Conservation (phyloP, 495 filamentous ascomycete species). For the Talaromyces stipitatus region DNA sequence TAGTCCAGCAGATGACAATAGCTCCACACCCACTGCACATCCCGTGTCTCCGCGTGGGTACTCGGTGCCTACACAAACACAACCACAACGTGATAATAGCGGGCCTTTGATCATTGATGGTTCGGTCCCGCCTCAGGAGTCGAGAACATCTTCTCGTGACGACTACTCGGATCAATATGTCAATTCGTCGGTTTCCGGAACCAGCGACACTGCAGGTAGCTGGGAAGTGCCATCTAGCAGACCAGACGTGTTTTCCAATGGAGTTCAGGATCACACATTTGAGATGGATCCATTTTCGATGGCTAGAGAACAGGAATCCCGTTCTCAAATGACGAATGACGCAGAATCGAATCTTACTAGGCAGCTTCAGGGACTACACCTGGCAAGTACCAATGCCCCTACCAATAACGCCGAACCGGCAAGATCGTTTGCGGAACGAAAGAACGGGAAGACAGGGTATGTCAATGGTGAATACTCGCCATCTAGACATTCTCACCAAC, state of each 20-base stretch:
- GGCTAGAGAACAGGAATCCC: background rate
- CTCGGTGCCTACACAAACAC: conserved; percentile 14
- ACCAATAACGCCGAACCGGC: conserved; percentile 24
- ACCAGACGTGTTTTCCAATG: conserved; percentile 35
- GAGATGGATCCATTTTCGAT: conserved; percentile 23
- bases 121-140: conserved; percentile 32
- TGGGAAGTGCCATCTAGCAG: conserved; percentile 34
- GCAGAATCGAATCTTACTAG: conserved; percentile 27
- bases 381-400: conserved; percentile 28
- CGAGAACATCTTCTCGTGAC: conserved; percentile 16
- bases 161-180: conserved; percentile 27
- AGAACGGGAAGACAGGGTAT: conserved; percentile 19
- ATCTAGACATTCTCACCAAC: conserved; percentile 22
- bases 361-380: conserved; percentile 30
- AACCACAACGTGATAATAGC: conserved; percentile 21
- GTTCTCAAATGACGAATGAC: conserved; percentile 12
- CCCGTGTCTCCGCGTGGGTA: conserved; percentile 8
- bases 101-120: conserved; percentile 40
- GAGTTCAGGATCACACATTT: conserved; percentile 30
- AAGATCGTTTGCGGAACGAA: conserved; percentile 18
- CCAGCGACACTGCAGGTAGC: conserved; percentile 34
- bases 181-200: conserved; percentile 25
- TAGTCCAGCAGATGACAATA: conserved; percentile 16
- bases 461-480: conserved; percentile 7
- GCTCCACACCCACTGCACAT: conserved; percentile 12